Percentiles rank a stretch among this genome's conserved stretches.
Conservation (phyloP, 129 eudicot species). For the Scalesia atractyloides region DNA sequence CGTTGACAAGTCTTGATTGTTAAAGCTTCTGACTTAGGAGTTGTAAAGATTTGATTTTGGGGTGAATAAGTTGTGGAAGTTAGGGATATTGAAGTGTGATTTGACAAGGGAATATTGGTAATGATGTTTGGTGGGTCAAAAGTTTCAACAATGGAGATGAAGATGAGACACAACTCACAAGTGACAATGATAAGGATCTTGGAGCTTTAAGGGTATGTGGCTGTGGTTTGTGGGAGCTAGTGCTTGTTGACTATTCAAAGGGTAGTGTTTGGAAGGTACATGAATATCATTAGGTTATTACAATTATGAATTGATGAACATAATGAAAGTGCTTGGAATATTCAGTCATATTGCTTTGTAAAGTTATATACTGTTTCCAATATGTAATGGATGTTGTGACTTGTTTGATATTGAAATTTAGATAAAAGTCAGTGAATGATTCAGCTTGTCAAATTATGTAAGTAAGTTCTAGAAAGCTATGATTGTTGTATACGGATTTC, state of each 20-base stretch:
- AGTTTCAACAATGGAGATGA: conserved; percentile 18
- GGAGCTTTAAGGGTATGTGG: conserved; percentile 50
- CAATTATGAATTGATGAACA: not conserved
- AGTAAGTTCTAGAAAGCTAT: too few species aligned
- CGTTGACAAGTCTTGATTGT: conserved; percentile 38
- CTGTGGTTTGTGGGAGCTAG: conserved; percentile 23
- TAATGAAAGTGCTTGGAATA: not conserved
- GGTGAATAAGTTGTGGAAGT: not conserved
- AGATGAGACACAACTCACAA: conserved; percentile 15
- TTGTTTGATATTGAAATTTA: too few species aligned
- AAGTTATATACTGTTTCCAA: too few species aligned
- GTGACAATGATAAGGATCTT: conserved; percentile 17
- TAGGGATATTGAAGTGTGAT: conserved; percentile 18
- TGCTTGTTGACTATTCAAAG: conserved; percentile 1
- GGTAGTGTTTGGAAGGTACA: conserved; percentile 6
- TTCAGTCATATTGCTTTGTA: too few species aligned
- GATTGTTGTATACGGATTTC: too few species aligned
- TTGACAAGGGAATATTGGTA: conserved; percentile 41
- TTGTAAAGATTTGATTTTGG: conserved; percentile 31
- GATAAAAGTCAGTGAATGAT: too few species aligned
- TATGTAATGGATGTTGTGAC: too few species aligned
- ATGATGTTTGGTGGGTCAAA: conserved; percentile 23
- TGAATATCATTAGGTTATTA: not conserved
- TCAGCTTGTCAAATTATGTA: too few species aligned
- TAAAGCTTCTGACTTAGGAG: not conserved